Base-by-base conservation (phyloP, 805 yeast species). In the Barnettozyma sp. region DNA sequence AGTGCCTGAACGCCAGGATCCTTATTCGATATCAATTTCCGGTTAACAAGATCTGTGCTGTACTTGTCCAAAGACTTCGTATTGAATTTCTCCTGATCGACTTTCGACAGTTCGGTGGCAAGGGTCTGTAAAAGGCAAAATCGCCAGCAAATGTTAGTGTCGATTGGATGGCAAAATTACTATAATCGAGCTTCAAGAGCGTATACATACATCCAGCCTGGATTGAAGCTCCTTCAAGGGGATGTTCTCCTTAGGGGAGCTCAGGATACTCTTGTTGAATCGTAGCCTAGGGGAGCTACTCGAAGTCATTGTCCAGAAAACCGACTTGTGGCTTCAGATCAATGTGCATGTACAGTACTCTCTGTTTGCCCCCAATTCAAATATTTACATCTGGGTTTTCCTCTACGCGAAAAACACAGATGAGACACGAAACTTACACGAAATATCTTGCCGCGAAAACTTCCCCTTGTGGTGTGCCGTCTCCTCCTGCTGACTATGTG, bases 1-100 rank as follows among this genome's bases (percentile, higher is more conserved):
- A 66, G 73, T 0, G 88, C 75, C 44, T 77, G 81, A 7, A 87
- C 76, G 5, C 90, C 92, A 4, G 54, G 40, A 50, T 84, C 85
- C 33, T 73, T 66, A 49, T 78, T 80, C 23, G 60, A 63, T 3
- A 82, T 41, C 11, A 84, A 59, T 46, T 80, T 83, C 39, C 67
- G 70, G 47, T 72, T 73, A 12, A 73, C 62, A 24, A 86, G 60
- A 30, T 74, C 78, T 18, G 55, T 58, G 36, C 73, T 71, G 12
- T 78, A 61, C 2, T 44, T 38, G 18, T 68, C 66, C 7, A 78
- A 49, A 0, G 75, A 60, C 9, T 48, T 44, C 2, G 73, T 43
- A 32, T 80, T 75, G 17, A 70, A 67, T 15, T 59, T 56, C 22
- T 76, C 85, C 47, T 80, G 88, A 34, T 78, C 80, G 10, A 78